Evolutionary conservation across 305 asterid species (phyloP).

Genomic region (Solanum chacoense): DNA sequence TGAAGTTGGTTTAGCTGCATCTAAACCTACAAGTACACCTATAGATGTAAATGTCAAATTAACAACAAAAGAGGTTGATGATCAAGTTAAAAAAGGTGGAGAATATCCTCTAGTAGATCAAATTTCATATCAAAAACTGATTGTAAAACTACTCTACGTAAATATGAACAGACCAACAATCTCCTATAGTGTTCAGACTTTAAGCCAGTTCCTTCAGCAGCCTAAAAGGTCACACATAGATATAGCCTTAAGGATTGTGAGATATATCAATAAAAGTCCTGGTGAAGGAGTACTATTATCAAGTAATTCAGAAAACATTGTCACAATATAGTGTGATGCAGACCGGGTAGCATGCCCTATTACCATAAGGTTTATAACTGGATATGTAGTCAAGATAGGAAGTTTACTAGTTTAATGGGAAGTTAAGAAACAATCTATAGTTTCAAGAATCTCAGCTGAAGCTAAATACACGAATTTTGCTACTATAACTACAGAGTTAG

Average conservation of each 20-base stretch:
- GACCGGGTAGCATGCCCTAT: background rate
- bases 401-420: background rate
- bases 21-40: background rate
- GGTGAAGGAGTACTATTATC: no score
- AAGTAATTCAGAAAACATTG: background rate
- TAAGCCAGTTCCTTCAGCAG: background rate
- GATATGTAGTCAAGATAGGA: background rate
- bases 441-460: background rate
- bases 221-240: background rate
- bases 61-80: background rate
- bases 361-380: background rate
- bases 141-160: background rate
- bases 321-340: background rate
- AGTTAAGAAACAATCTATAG: background rate
- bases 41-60: background rate
- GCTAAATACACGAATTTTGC: background rate
- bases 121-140: background rate
- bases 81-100: background rate
- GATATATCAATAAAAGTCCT: background rate
- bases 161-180: background rate
- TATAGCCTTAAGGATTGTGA: background rate
- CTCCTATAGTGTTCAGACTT: background rate
- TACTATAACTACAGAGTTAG: background rate
- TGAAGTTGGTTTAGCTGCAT: background rate
- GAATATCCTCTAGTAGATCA: background rate